Evolutionary conservation across 2,329 filamentous ascomycete genomes (phyloP).

Genomic region (Exophiala xenobiotica): DNA sequence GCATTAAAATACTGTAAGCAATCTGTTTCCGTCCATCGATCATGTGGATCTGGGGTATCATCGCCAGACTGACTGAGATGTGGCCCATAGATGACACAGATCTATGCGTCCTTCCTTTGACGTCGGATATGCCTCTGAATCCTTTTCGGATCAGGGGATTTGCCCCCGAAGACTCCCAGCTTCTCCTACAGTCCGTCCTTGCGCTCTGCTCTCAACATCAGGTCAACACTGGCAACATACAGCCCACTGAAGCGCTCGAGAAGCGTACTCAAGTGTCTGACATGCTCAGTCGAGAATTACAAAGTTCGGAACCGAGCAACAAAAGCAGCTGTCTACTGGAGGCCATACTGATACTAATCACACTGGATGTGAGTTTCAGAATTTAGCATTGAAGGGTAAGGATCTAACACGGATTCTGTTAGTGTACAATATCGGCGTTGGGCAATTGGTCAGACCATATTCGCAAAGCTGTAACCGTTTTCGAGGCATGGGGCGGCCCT

Average conservation of each 20-base stretch:
- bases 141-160: not conserved
- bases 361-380: too few relatives aligned
- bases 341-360: not conserved
- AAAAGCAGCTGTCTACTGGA: not conserved
- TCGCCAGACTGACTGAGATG: too few relatives aligned
- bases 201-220: not conserved
- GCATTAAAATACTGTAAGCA: slow-evolving; percentile 1
- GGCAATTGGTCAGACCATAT: slow-evolving; percentile 1
- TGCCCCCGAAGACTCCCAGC: not conserved
- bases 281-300: not conserved
- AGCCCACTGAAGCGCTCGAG: not conserved
- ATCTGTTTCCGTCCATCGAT: too few relatives aligned
- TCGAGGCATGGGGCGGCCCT: not conserved
- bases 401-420: too few relatives aligned
- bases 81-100: slow-evolving; percentile 1
- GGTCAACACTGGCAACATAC: slow-evolving; percentile 3
- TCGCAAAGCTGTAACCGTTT: not conserved
- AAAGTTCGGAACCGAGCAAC: not conserved
- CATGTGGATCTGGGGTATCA: too few relatives aligned
- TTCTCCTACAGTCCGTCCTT: not conserved
- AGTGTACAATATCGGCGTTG: slow-evolving; percentile 5
- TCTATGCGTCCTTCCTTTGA: not conserved
- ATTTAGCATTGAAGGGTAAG: too few relatives aligned
- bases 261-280: not conserved
- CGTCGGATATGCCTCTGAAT: not conserved